phyloP scores from a whole-genome alignment of 768 basidiomycete species.

The Hericium coralloides region DNA sequence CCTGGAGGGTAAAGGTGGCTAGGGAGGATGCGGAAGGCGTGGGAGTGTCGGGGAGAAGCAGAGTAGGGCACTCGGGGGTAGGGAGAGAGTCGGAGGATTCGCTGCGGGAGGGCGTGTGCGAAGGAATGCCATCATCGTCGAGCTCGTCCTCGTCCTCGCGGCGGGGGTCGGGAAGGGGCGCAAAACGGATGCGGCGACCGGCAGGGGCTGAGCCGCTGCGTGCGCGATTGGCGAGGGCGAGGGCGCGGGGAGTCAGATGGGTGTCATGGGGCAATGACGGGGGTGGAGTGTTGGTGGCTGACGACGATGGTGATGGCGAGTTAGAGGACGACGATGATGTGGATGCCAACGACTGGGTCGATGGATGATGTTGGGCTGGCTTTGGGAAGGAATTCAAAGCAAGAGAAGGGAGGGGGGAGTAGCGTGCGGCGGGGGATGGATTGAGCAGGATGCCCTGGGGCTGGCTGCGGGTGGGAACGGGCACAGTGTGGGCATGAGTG shows the following conservation, averaged over 20 bases:
- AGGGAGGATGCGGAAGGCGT: slow-evolving; percentile 3
- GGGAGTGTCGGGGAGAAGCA: not conserved
- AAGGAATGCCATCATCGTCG: not conserved
- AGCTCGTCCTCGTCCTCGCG: not conserved
- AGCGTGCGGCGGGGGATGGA: not conserved
- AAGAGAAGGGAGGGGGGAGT: not conserved
- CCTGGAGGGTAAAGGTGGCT: not conserved
- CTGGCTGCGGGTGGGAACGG: not conserved
- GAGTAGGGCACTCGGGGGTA: not conserved
- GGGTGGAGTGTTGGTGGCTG: not conserved
- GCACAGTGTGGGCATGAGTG: not conserved
- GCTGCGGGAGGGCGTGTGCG: not conserved
- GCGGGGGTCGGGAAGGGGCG: not conserved
- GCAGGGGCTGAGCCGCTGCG: not conserved
- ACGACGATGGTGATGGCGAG: not conserved
- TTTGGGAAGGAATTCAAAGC: not conserved
- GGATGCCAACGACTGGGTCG: not conserved
- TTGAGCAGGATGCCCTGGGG: not conserved
- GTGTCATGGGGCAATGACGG: slow-evolving; percentile 30
- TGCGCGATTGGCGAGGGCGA: slow-evolving; percentile 15
- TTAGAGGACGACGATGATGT: not conserved
- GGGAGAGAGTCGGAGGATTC: not conserved
- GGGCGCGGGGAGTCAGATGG: slow-evolving; percentile 32
- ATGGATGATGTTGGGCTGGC: not conserved
- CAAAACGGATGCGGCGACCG: not conserved